These are phyloP conservation scores for Ustilago crameri DNA, from an alignment of 1,284 basidiomycete genomes.

Conservation along the genomic window DNA sequence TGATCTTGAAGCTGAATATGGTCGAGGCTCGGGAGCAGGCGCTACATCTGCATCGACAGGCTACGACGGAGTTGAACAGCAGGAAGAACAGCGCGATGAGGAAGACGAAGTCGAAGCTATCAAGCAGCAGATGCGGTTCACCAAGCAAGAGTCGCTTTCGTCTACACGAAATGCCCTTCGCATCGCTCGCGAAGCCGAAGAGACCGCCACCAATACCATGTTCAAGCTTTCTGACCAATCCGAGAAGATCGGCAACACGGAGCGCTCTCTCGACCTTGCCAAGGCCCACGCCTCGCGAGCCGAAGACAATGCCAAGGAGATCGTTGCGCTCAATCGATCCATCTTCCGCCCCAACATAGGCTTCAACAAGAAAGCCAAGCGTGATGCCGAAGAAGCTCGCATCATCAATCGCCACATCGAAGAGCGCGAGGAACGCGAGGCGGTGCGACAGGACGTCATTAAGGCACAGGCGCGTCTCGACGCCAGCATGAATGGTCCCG, in stretches of 20 bases:
- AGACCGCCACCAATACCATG: conserved; percentile 89
- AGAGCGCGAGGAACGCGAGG: conserved; percentile 80
- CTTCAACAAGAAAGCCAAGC: conserved; percentile 77
- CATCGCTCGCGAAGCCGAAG: conserved; percentile 92
- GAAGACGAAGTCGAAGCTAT: conserved; percentile 95
- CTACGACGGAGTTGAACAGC: conserved; percentile 51
- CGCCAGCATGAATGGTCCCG: conserved; percentile 72
- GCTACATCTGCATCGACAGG: conserved; percentile 14
- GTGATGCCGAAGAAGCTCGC: conserved; percentile 88
- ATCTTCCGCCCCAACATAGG: conserved; percentile 79
- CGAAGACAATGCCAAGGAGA: conserved; percentile 91
- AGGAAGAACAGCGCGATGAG: conserved; percentile 73
- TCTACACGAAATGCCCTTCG: conserved; percentile 92
- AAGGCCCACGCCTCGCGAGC: conserved; percentile 89
- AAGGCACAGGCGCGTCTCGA: conserved; percentile 88
- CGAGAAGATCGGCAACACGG: conserved; percentile 83
- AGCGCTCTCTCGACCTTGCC: conserved; percentile 92
- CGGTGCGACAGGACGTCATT: conserved; percentile 74
- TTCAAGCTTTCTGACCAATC: conserved; percentile 86
- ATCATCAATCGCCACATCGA: conserved; percentile 87
- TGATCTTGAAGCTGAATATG: conserved; percentile 65
- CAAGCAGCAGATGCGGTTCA: conserved; percentile 87
- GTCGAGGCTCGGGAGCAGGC: conserved; percentile 38
- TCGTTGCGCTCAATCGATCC: conserved; percentile 90
- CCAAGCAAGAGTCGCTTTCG: conserved; percentile 92